phyloP scores from a whole-genome alignment of 1,284 basidiomycete species.

The Pseudomicrostroma phylloplanum region DNA sequence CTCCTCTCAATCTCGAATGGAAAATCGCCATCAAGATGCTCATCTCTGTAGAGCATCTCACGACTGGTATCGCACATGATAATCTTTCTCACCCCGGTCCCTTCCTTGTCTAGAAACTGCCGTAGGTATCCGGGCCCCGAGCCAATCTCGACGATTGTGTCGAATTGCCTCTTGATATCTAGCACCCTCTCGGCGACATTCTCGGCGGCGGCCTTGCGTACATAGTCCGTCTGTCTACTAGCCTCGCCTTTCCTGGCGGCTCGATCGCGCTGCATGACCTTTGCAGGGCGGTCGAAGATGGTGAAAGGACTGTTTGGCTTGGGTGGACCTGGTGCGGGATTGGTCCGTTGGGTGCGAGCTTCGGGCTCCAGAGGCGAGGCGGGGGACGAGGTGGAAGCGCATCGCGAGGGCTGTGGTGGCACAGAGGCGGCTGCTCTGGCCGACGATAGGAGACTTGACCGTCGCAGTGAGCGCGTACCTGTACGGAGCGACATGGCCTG shows the following conservation, averaged over 20 bases:
- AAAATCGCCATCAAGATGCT: slow-evolving; percentile 30
- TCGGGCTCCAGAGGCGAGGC: slow-evolving; percentile 8
- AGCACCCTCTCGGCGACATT: slow-evolving; percentile 80
- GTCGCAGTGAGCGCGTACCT: too few species aligned
- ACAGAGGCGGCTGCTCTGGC: too few species aligned
- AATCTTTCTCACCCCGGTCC: slow-evolving; percentile 61
- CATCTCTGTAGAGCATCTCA: slow-evolving; percentile 29
- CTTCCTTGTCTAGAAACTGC: slow-evolving; percentile 68
- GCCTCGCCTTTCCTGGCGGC: slow-evolving; percentile 56
- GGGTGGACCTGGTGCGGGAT: slow-evolving; percentile 36
- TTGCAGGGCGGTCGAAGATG: slow-evolving; percentile 80
- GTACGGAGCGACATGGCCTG: too few species aligned
- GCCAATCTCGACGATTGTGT: slow-evolving; percentile 76
- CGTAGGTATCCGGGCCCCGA: slow-evolving; percentile 92
- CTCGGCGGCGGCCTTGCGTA: slow-evolving; percentile 83
- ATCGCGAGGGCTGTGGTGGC: slow-evolving; percentile 9
- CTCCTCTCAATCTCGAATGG: slow-evolving; percentile 37
- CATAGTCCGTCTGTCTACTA: slow-evolving; percentile 68
- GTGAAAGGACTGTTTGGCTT: slow-evolving; percentile 41
- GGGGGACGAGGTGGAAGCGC: slow-evolving; percentile 25
- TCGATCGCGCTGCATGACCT: slow-evolving; percentile 71
- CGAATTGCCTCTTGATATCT: slow-evolving; percentile 82
- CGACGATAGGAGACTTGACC: too few species aligned
- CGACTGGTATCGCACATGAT: slow-evolving; percentile 79
- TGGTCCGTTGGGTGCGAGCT: slow-evolving; percentile 13